Evolutionary conservation across 2,329 filamentous ascomycete genomes (phyloP).

Genomic region (Mollisiaceae sp.): DNA sequence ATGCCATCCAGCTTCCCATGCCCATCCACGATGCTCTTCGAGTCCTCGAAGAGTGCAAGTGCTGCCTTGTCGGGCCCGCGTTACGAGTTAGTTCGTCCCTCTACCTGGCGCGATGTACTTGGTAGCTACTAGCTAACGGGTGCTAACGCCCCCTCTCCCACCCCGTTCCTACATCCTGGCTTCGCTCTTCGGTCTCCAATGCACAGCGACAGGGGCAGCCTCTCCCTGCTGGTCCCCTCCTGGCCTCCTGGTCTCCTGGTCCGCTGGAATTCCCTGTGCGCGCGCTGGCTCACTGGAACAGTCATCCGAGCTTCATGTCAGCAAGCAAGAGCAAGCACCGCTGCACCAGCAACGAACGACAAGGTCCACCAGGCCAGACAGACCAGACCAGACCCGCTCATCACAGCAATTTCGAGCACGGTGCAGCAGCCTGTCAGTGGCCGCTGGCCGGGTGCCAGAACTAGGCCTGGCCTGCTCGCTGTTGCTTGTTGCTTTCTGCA

Average conservation of each 20-base stretch:
- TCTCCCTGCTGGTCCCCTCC: not conserved
- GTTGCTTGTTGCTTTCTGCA: not conserved
- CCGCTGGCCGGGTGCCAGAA: too few relatives aligned
- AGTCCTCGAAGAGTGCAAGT: not conserved
- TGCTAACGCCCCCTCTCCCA: not conserved
- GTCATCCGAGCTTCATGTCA: conserved; percentile 4
- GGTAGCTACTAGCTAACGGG: conserved; percentile 8
- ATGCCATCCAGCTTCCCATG: not conserved
- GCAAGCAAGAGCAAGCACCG: not conserved
- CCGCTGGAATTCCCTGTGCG: conserved; percentile 9
- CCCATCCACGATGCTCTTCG: not conserved
- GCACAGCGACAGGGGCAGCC: not conserved
- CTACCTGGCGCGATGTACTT: not conserved
- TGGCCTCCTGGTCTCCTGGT: not conserved
- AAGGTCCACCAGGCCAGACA: too few relatives aligned
- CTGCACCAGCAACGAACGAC: too few relatives aligned
- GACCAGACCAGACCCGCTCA: too few relatives aligned
- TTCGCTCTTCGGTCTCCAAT: not conserved
- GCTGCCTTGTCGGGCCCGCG: not conserved
- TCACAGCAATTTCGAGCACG: not conserved
- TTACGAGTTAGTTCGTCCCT: not conserved
- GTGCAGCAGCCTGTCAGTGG: not conserved
- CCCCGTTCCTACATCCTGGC: conserved; percentile 2
- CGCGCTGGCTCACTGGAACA: not conserved
- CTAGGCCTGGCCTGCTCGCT: too few relatives aligned